Percentiles rank a stretch among this genome's conserved stretches.
phyloP scores from a whole-genome alignment of 768 basidiomycete species.

The Filobasidium floriforme region DNA sequence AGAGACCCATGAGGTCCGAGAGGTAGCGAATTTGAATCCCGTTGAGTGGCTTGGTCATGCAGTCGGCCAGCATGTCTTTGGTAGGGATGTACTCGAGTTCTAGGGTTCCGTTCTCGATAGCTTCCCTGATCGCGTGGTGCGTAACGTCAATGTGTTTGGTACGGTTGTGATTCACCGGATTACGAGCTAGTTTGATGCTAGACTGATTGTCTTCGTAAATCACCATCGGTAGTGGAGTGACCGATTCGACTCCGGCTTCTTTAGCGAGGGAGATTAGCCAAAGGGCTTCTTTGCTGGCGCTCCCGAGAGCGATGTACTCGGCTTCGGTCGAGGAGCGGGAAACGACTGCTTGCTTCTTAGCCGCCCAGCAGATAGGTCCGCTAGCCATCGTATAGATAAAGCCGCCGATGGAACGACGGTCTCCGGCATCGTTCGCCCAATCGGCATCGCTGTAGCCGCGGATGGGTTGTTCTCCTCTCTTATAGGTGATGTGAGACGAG shows the following conservation, averaged over 20 bases:
- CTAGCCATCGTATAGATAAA: conserved; percentile 45
- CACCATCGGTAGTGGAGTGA: background rate
- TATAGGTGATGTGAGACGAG: background rate
- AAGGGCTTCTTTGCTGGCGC: background rate
- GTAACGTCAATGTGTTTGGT: conserved; percentile 49
- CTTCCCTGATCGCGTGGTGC: conserved; percentile 47
- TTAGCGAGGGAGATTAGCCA: conserved; percentile 2
- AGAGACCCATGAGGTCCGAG: background rate
- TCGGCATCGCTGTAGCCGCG: conserved; percentile 36
- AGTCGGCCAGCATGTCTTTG: background rate
- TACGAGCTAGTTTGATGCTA: conserved; percentile 31
- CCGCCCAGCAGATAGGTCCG: conserved; percentile 43
- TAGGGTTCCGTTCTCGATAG: conserved; percentile 6
- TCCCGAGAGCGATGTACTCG: background rate
- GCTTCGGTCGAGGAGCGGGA: conserved; percentile 38
- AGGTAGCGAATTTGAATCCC: background rate
- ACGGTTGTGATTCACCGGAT: conserved; percentile 44
- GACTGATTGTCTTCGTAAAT: conserved; percentile 1
- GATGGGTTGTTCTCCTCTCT: background rate
- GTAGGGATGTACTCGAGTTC: background rate
- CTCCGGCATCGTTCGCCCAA: conserved; percentile 24
- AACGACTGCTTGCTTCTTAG: conserved; percentile 45
- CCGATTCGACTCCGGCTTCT: background rate
- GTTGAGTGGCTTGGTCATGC: background rate
- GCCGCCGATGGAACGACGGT: conserved; percentile 29